These are phyloP conservation scores for Cladosporium sp. DNA, from an alignment of 2,329 filamentous ascomycete genomes.

Conservation along the genomic window DNA sequence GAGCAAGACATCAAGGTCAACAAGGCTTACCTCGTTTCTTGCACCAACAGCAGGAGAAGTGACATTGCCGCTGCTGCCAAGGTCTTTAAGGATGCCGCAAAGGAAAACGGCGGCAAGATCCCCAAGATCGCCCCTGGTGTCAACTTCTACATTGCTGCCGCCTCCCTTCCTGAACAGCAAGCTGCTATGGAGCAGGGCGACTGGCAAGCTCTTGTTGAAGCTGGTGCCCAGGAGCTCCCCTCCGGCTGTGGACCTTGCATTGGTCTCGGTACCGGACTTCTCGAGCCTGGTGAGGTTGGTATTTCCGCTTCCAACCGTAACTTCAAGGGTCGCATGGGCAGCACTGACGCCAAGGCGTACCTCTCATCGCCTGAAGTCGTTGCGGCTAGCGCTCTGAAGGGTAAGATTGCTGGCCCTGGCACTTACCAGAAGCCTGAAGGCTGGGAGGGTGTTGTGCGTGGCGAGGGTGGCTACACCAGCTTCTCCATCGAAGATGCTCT, in stretches of 20 bases:
- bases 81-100: conserved; percentile 78
- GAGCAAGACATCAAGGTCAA: conserved; percentile 73
- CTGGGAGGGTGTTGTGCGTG: conserved; percentile 65
- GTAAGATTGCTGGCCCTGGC: conserved; percentile 73
- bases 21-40: conserved; percentile 85
- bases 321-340: conserved; percentile 90
- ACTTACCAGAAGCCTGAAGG: conserved; percentile 73
- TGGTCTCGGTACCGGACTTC: conserved; percentile 74
- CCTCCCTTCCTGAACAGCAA: conserved; percentile 74
- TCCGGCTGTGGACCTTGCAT: conserved; percentile 84
- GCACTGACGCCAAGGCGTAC: conserved; percentile 76
- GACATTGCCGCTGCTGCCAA: conserved; percentile 79
- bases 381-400: conserved; percentile 78
- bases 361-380: conserved; percentile 88
- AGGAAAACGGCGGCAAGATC: conserved; percentile 54
- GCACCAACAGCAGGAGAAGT: conserved; percentile 80
- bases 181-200: conserved; percentile 77
- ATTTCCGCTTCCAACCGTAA: conserved; percentile 84
- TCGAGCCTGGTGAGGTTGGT: conserved; percentile 83
- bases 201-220: conserved; percentile 79
- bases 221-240: conserved; percentile 71
- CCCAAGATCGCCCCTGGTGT: conserved; percentile 75
- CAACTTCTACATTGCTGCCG: conserved; percentile 85
- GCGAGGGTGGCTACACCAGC: conserved; percentile 67
- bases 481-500: conserved; percentile 68